Percentiles rank a stretch among this genome's conserved stretches.
Conservation (phyloP, 805 yeast genomes). For the Tetrapisispora taiwanensis region DNA sequence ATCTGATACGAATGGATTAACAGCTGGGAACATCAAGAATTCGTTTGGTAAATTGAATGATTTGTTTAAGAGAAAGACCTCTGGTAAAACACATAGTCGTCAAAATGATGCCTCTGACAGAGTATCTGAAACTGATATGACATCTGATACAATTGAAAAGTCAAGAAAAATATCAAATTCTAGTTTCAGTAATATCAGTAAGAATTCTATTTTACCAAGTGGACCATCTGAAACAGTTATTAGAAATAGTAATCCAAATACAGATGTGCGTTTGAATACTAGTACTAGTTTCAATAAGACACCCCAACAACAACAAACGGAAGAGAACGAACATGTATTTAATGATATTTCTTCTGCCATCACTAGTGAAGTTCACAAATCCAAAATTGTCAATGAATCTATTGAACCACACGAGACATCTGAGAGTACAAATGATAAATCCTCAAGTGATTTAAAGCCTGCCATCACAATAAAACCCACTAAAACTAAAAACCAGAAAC, state of each 20-base stretch:
- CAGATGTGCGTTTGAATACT: no score
- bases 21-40: conserved; percentile 2
- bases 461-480: not conserved
- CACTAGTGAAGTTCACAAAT: no score
- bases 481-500: conserved; percentile 1
- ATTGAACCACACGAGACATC: no score
- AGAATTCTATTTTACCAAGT: not conserved
- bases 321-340: no score
- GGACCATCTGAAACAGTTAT: not conserved
- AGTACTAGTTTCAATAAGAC: no score
- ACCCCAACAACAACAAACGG: no score
- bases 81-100: not conserved
- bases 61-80: conserved; percentile 3
- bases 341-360: no score
- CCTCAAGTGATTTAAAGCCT: not conserved
- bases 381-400: no score
- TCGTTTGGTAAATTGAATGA: conserved; percentile 3
- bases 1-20: not conserved
- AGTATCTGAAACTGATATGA: not conserved
- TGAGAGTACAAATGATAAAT: no score
- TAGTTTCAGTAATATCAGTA: not conserved
- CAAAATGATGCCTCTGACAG: not conserved
- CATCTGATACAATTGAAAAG: not conserved
- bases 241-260: no score
- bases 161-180: not conserved